A percentile compares a stretch with the other conserved stretches of the same genome.
Conservation (phyloP, 2,329 filamentous ascomycete genomes). For the Colletotrichum eremochloae region DNA sequence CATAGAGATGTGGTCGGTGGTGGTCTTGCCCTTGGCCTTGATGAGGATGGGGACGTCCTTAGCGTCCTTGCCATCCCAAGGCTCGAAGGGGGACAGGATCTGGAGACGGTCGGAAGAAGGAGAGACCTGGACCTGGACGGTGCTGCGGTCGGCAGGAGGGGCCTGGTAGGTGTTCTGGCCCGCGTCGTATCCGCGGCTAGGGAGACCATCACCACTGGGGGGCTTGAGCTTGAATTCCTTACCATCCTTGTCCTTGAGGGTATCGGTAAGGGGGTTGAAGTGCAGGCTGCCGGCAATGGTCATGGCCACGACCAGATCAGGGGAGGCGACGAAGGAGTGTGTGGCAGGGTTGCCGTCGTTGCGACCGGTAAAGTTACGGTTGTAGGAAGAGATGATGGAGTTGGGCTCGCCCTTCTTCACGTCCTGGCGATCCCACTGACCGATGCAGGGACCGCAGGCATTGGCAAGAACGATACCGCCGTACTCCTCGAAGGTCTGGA, state of each 20-base stretch:
- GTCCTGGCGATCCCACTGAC: conserved; percentile 94
- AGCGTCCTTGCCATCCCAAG: conserved; percentile 95
- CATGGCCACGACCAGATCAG: conserved; percentile 89
- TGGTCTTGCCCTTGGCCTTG: conserved; percentile 97
- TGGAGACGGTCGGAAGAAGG: conserved; percentile 95
- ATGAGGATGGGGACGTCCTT: conserved; percentile 89
- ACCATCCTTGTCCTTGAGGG: conserved; percentile 92
- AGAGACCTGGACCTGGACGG: conserved; percentile 84
- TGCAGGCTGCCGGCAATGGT: conserved; percentile 85
- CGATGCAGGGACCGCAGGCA: conserved; percentile 92
- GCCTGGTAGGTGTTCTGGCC: conserved; percentile 96
- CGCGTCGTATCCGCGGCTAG: conserved; percentile 85
- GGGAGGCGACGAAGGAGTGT: conserved; percentile 92
- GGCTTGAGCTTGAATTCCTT: conserved; percentile 92
- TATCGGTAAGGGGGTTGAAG: conserved; percentile 97
- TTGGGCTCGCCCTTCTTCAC: conserved; percentile 96
- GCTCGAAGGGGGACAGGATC: conserved; percentile 84
- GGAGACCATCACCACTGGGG: conserved; percentile 86
- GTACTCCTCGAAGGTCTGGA: conserved; percentile 95
- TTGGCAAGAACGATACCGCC: conserved; percentile 96
- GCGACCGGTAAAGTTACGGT: conserved; percentile 99
- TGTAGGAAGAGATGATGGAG: conserved; percentile 98
- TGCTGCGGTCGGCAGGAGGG: conserved; percentile 82
- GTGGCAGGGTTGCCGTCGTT: conserved; percentile 97
- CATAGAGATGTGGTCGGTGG: conserved; percentile 97